A percentile compares a stretch with the other conserved stretches of the same genome.
These are phyloP conservation scores for Toxoplasma gondii DNA, from an alignment of 169 alveolate species.

Conservation along the genomic window DNA sequence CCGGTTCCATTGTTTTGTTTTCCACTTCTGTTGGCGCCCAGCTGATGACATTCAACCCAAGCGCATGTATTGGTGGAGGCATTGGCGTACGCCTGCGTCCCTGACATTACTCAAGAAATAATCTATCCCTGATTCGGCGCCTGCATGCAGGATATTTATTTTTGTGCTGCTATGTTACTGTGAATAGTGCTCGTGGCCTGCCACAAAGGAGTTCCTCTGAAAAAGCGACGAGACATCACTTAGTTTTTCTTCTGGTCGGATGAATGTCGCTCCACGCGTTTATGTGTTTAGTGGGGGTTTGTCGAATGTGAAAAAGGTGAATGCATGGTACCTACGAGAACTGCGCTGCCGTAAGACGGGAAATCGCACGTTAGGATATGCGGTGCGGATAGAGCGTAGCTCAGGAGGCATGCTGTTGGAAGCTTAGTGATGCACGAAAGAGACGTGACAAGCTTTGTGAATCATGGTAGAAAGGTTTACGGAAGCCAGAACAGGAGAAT, in stretches of 20 bases:
- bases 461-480: no score
- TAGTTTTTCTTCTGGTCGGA: neutral
- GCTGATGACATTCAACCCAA: neutral
- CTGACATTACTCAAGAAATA: neutral
- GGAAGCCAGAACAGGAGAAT: no score
- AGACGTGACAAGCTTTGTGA: no score
- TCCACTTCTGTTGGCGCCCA: neutral
- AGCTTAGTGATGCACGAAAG: no score
- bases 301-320: no score
- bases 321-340: no score
- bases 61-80: constrained; percentile 39
- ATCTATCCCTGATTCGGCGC: constrained; percentile 29
- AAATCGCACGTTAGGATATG: no score
- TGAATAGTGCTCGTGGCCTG: neutral
- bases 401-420: no score
- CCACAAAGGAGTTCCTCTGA: neutral
- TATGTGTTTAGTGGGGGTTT: no score
- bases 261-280: no score
- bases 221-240: neutral
- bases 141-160: neutral
- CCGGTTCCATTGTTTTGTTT: neutral
- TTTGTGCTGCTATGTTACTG: neutral
- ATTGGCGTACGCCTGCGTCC: neutral
- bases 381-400: no score
- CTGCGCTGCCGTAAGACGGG: no score